Base-by-base conservation (phyloP, 208 protist genomes). In the Wallacemonas sp. region DNA sequence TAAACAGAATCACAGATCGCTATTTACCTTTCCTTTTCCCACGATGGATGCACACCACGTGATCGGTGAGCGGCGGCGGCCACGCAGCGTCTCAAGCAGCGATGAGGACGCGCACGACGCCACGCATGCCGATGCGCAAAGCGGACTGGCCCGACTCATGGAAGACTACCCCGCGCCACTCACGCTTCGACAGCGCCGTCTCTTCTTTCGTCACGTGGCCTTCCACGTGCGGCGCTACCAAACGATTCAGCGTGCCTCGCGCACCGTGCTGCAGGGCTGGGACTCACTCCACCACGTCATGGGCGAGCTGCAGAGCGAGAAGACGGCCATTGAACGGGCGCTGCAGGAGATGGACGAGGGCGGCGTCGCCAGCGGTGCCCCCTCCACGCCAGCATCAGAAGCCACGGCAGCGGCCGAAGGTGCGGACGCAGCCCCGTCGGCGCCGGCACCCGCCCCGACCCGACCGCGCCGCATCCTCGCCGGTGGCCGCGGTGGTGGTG, bases 121-220 rank as follows among this genome's bases (percentile, higher is more conserved):
- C 33, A 12, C 47, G 6, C 61, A 68, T 2, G 66, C 61, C 9
- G 46, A 67, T 24, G 44, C 70, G 16, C 67, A 78, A 26, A 3
- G 47, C 26, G 70, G 34, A 23, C 66, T 61, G 11, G 41, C 78
- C 6, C 70, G 67, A 19, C 61, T 94, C 14, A 33, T 80, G 34
- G 65, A 74, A 4, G 83, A 92, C 63, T 93, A 87, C 38, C 90
- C 90, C 0, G 80, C 80, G 23, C 86, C 86, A 2, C 80, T 95
- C 11, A 92, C 80, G 16, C 55, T 56, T 23, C 55, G 61, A 1
- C 83, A 95, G 57, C 81, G 84, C 0, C 49, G 57, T 2, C 49
- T 65, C 21, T 65, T 94, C 4, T 72, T 72, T 36, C 76, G 66
- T 17, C 70, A 88, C 61, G 77, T 83, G 14, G 32, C 73, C 6